phyloP scores from a whole-genome alignment of 148 eudicot species.

The Limonium bicolor region DNA sequence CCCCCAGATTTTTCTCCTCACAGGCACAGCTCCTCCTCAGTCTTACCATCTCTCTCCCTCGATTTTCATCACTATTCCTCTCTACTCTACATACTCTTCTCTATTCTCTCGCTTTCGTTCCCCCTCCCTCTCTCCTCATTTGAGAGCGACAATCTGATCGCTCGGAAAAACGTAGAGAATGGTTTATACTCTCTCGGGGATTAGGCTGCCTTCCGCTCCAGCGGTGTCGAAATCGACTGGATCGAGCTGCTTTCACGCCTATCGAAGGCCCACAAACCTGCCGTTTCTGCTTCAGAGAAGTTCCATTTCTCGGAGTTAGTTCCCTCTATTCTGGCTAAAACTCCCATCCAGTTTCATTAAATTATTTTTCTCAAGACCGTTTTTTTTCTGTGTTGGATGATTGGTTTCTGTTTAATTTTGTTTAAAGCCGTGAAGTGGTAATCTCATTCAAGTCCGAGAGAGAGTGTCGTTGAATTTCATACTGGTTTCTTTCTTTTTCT shows the following conservation, averaged over 20 bases:
- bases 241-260: conserved; percentile 19
- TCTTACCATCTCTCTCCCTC: conserved; percentile 4
- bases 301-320: conserved; percentile 19
- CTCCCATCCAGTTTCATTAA: neutral
- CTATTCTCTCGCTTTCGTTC: neutral
- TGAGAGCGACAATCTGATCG: neutral
- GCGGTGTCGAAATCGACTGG: conserved; percentile 18
- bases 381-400: neutral
- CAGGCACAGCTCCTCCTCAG: neutral
- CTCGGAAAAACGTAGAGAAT: conserved; percentile 12
- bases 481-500: no score
- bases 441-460: no score
- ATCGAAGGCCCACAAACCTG: conserved; percentile 13
- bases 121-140: neutral
- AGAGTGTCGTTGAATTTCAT: no score
- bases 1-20: neutral
- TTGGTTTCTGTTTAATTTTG: no score
- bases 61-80: conserved; percentile 13
- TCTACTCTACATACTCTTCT: neutral
- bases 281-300: conserved; percentile 19
- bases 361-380: neutral
- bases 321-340: conserved; percentile 3
- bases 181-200: conserved; percentile 62
- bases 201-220: conserved; percentile 36
- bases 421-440: no score